Conservation (phyloP, 805 yeast species). For the Grigorovia yakushimaensis region DNA sequence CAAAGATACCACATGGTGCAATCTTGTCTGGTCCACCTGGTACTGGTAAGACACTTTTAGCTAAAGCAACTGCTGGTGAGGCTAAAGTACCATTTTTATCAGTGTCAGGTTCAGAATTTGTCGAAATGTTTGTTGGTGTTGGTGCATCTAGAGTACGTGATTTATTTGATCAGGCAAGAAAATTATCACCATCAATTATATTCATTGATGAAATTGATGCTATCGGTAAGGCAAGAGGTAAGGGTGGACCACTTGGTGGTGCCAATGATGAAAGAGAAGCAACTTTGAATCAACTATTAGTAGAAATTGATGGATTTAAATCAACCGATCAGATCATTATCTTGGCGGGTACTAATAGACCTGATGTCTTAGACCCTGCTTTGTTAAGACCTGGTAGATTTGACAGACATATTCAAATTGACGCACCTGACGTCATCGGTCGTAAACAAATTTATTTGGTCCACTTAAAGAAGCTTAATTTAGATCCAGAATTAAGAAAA, state of each 20-base stretch:
- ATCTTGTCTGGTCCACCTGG: slow-evolving; percentile 93
- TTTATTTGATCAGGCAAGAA: slow-evolving; percentile 79
- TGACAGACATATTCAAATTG: slow-evolving; percentile 80
- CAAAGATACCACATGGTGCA: slow-evolving; percentile 93
- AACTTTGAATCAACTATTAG: slow-evolving; percentile 82
- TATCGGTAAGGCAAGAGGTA: slow-evolving; percentile 76
- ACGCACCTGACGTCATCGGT: slow-evolving; percentile 82
- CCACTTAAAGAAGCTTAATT: slow-evolving; percentile 44
- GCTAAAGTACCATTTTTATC: slow-evolving; percentile 90
- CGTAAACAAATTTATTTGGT: slow-evolving; percentile 79
- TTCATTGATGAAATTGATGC: slow-evolving; percentile 96
- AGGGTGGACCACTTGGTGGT: slow-evolving; percentile 66
- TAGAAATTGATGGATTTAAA: slow-evolving; percentile 92
- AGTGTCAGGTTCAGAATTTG: slow-evolving; percentile 89
- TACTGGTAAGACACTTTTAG: slow-evolving; percentile 88
- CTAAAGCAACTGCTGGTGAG: slow-evolving; percentile 95
- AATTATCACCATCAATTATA: slow-evolving; percentile 81
- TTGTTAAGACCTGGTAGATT: slow-evolving; percentile 91
- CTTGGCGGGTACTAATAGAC: slow-evolving; percentile 88
- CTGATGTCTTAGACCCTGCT: slow-evolving; percentile 85
- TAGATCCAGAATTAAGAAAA: slow-evolving; percentile 19
- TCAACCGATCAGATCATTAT: slow-evolving; percentile 87
- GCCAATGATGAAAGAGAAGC: slow-evolving; percentile 90
- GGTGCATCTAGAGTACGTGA: slow-evolving; percentile 95
- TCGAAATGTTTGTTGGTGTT: slow-evolving; percentile 96